Percentiles rank a stretch among this genome's conserved stretches.
These are phyloP conservation scores for Rhodotorula sp. DNA, from an alignment of 1,284 basidiomycete species.

Conservation along the genomic window DNA sequence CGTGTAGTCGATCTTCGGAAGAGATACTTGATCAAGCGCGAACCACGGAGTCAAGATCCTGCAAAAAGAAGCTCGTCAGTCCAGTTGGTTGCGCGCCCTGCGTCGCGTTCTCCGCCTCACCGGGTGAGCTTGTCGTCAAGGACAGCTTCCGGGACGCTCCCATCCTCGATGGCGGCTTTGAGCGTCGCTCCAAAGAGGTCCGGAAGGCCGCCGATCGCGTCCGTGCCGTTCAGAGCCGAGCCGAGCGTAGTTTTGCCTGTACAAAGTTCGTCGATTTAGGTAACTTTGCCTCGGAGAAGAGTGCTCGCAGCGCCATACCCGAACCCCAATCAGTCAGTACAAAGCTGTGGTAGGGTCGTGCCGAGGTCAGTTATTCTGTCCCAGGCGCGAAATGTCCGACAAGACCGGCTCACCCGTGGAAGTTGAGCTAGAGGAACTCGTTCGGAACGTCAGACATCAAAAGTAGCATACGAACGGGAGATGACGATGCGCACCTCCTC, in stretches of 20 bases:
- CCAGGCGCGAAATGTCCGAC: too few species aligned
- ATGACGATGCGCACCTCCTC: not conserved
- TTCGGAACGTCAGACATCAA: not conserved
- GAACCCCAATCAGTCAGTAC: not conserved
- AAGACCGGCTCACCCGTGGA: not conserved
- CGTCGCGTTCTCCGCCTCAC: too few species aligned
- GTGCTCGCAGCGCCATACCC: not conserved
- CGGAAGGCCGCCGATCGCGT: slow-evolving; percentile 3
- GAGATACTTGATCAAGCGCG: slow-evolving; percentile 16
- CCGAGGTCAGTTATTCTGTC: too few species aligned
- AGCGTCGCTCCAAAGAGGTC: slow-evolving; percentile 13
- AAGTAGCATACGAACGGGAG: too few species aligned
- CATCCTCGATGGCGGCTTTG: slow-evolving; percentile 46
- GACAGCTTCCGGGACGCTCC: slow-evolving; percentile 45
- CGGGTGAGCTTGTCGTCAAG: slow-evolving; percentile 47
- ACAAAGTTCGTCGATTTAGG: slow-evolving; percentile 3
- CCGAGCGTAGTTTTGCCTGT: slow-evolving; percentile 1
- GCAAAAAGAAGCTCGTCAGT: too few species aligned
- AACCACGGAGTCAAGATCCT: slow-evolving; percentile 46
- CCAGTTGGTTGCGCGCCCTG: too few species aligned
- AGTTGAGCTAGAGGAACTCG: not conserved
- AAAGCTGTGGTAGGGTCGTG: too few species aligned
- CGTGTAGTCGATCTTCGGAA: slow-evolving; percentile 50
- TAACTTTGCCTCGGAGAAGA: not conserved
- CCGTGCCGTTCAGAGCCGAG: slow-evolving; percentile 1